Conservation (phyloP, 495 filamentous ascomycete genomes). For the Xanthoparmelia taractica region DNA sequence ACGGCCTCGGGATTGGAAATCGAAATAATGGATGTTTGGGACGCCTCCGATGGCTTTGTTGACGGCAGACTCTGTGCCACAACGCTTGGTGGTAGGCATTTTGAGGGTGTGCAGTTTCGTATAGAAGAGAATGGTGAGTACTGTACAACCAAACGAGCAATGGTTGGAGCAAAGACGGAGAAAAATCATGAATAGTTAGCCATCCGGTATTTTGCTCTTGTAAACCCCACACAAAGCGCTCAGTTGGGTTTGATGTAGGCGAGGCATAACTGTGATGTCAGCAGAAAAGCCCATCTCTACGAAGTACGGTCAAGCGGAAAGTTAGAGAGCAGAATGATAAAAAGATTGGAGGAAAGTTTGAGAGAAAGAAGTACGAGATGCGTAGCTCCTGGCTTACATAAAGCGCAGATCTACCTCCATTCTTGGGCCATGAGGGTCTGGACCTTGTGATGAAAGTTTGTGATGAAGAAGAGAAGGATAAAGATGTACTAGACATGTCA, state of each 20-base stretch:
- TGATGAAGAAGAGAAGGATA: too few relatives aligned
- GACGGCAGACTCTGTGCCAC: conserved; percentile 21
- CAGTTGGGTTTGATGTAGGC: not conserved
- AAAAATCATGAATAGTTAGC: not conserved
- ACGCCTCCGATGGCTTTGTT: conserved; percentile 31
- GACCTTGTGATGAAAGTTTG: too few relatives aligned
- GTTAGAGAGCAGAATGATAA: not conserved
- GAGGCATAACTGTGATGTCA: conserved; percentile 7
- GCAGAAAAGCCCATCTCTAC: not conserved
- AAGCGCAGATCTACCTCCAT: not conserved
- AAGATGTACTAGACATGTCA: too few relatives aligned
- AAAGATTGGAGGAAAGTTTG: not conserved
- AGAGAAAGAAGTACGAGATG: not conserved
- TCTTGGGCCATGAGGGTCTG: conserved; percentile 2
- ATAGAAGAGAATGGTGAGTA: not conserved
- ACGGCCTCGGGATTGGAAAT: conserved; percentile 38
- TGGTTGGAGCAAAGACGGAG: too few relatives aligned
- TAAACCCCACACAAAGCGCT: not conserved
- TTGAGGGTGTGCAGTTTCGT: not conserved
- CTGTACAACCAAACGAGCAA: too few relatives aligned
- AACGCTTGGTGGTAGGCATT: conserved; percentile 26
- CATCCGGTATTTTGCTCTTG: not conserved
- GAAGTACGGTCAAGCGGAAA: conserved; percentile 6
- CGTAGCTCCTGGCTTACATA: conserved; percentile 3
- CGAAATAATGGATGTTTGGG: conserved; percentile 34